Evolutionary conservation across 2,329 filamentous ascomycete species (phyloP).

Genomic region (Penicillium sp.): DNA sequence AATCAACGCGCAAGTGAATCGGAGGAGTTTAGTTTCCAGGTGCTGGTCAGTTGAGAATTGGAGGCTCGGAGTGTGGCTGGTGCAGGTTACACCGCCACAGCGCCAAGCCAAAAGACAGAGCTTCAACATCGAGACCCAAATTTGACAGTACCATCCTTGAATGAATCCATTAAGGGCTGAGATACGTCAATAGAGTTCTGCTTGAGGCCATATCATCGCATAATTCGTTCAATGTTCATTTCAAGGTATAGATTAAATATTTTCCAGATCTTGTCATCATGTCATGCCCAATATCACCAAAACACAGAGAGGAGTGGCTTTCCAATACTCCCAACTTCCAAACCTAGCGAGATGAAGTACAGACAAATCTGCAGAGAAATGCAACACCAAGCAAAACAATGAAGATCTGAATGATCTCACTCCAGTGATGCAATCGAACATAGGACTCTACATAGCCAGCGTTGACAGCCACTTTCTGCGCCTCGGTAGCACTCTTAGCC

Average conservation of each 20-base stretch:
- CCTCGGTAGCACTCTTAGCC: conserved; percentile 42
- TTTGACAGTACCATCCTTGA: no score
- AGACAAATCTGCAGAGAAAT: conserved; percentile 35
- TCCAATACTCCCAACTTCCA: not conserved
- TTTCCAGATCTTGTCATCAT: conserved; percentile 5
- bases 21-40: conserved; percentile 17
- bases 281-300: not conserved
- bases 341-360: conserved; percentile 13
- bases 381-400: conserved; percentile 41
- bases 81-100: conserved; percentile 30
- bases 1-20: conserved; percentile 24
- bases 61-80: conserved; percentile 25
- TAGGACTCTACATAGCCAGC: conserved; percentile 48
- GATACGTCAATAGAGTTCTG: no score
- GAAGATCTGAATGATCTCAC: conserved; percentile 48
- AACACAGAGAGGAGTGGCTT: not conserved
- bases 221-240: not conserved
- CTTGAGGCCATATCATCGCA: no score
- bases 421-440: conserved; percentile 46
- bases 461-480: conserved; percentile 35
- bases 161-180: no score
- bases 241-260: not conserved
- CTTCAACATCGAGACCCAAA: not conserved
- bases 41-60: conserved; percentile 22
- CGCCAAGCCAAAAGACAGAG: not conserved